Percentiles rank a stretch among this genome's conserved stretches.
Evolutionary conservation across 2,329 filamentous ascomycete genomes (phyloP).

Genomic region (Coniochaeta sp.): DNA sequence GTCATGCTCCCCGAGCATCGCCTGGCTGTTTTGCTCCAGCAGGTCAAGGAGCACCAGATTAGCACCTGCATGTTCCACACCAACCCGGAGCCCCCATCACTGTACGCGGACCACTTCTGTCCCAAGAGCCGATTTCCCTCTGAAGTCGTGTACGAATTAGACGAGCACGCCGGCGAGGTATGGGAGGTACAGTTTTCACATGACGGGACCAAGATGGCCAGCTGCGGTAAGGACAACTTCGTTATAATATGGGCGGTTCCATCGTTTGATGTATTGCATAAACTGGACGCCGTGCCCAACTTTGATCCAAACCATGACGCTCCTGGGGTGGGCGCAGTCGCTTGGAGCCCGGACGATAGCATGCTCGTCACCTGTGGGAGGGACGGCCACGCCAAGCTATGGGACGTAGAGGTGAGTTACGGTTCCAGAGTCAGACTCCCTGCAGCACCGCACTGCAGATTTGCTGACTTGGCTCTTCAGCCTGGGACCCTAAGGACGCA

Average conservation of each 20-base stretch:
- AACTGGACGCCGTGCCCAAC: conserved; percentile 39
- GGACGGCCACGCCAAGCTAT: conserved; percentile 67
- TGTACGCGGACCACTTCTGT: conserved; percentile 85
- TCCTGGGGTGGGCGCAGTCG: conserved; percentile 66
- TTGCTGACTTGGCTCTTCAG: conserved; percentile 27
- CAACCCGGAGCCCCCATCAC: conserved; percentile 65
- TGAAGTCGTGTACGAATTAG: conserved; percentile 61
- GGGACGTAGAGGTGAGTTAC: conserved; percentile 59
- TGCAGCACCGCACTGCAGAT: not conserved
- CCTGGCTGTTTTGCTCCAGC: conserved; percentile 70
- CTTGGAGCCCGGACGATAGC: conserved; percentile 88
- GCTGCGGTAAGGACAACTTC: conserved; percentile 66
- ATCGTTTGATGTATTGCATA: conserved; percentile 57
- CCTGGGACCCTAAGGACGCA: conserved; percentile 56
- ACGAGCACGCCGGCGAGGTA: conserved; percentile 71
- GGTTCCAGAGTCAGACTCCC: not conserved
- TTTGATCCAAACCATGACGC: conserved; percentile 38
- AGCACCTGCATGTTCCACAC: conserved; percentile 85
- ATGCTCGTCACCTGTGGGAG: conserved; percentile 79
- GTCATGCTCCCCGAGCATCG: conserved; percentile 95
- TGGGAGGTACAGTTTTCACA: conserved; percentile 92
- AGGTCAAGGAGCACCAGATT: conserved; percentile 80
- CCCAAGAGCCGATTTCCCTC: conserved; percentile 74
- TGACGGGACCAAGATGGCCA: conserved; percentile 74
- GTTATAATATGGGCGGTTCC: conserved; percentile 78